Conservation (phyloP, 371 early-diverging fungal species). For the Encephalitozoon intestinalis region DNA sequence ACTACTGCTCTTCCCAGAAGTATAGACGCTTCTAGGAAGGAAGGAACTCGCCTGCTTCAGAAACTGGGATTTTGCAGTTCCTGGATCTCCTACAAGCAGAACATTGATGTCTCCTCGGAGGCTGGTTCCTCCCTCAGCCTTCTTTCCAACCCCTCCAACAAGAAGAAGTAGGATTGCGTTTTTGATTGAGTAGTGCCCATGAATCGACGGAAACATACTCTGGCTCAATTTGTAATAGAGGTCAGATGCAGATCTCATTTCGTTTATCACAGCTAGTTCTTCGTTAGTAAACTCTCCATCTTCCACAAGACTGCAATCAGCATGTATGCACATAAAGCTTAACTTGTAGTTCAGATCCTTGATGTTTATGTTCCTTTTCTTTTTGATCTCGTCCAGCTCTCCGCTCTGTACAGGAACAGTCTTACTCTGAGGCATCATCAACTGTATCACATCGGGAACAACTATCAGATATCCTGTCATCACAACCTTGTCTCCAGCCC, state of each 20-base stretch:
- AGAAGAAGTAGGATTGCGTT: slow-evolving; percentile 60
- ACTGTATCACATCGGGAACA: slow-evolving; percentile 78
- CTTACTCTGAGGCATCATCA: slow-evolving; percentile 57
- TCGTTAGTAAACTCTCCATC: slow-evolving; percentile 19
- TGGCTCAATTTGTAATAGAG: slow-evolving; percentile 73
- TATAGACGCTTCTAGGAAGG: slow-evolving; percentile 84
- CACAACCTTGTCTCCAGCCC: slow-evolving; percentile 84
- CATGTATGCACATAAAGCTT: slow-evolving; percentile 43
- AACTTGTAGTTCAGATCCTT: slow-evolving; percentile 48
- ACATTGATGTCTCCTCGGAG: slow-evolving; percentile 79
- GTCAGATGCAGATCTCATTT: slow-evolving; percentile 63
- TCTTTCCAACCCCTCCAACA: slow-evolving; percentile 65
- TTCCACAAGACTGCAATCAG: background rate
- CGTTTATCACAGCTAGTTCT: slow-evolving; percentile 20
- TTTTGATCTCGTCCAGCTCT: background rate
- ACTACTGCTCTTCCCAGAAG: slow-evolving; percentile 92
- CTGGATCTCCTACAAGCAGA: slow-evolving; percentile 94
- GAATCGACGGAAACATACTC: slow-evolving; percentile 63
- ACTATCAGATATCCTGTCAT: slow-evolving; percentile 86
- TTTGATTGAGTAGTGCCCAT: slow-evolving; percentile 61
- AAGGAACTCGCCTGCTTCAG: slow-evolving; percentile 80
- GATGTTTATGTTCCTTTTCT: slow-evolving; percentile 22
- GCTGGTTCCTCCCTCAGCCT: slow-evolving; percentile 76
- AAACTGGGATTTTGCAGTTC: slow-evolving; percentile 93
- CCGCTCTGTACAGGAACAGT: slow-evolving; percentile 15